Evolutionary conservation across 495 filamentous ascomycete species (phyloP).

Genomic region (Talaromyces ruber): DNA sequence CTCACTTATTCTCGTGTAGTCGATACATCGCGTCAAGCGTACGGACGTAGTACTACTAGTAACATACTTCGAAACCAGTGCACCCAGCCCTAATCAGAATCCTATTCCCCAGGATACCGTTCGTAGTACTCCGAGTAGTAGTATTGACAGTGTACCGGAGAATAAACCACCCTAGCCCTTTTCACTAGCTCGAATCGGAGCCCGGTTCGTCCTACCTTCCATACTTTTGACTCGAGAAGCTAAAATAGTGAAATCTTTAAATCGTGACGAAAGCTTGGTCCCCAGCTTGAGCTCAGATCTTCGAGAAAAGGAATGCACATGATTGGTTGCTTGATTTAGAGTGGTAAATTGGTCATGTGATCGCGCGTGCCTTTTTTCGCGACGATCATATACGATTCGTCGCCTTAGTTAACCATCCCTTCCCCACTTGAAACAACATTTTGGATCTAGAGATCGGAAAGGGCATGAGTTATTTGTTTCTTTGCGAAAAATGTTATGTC

Average conservation of each 20-base stretch:
- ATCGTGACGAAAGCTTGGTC: not conserved
- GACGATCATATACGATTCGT: not conserved
- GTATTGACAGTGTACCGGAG: not conserved
- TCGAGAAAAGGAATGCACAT: not conserved
- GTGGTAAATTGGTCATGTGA: slow-evolving; percentile 10
- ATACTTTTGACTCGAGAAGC: not conserved
- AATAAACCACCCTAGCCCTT: not conserved
- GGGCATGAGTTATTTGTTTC: not conserved
- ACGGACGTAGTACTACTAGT: too few relatives aligned
- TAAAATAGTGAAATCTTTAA: not conserved
- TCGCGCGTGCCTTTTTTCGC: slow-evolving; percentile 5
- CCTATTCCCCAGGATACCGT: not conserved
- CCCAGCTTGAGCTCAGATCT: not conserved
- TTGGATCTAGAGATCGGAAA: not conserved
- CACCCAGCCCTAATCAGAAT: not conserved
- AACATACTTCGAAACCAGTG: not conserved
- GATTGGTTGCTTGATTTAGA: not conserved
- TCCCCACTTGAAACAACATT: not conserved
- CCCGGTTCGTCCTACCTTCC: not conserved
- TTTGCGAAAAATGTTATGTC: slow-evolving; percentile 7
- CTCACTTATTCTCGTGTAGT: not conserved
- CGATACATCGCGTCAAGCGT: too few relatives aligned
- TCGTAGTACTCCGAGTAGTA: too few relatives aligned
- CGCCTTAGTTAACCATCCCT: too few relatives aligned
- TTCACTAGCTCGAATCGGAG: not conserved